Conservation (phyloP, 257 asterid genomes). For the Paraleonurus japonicus region DNA sequence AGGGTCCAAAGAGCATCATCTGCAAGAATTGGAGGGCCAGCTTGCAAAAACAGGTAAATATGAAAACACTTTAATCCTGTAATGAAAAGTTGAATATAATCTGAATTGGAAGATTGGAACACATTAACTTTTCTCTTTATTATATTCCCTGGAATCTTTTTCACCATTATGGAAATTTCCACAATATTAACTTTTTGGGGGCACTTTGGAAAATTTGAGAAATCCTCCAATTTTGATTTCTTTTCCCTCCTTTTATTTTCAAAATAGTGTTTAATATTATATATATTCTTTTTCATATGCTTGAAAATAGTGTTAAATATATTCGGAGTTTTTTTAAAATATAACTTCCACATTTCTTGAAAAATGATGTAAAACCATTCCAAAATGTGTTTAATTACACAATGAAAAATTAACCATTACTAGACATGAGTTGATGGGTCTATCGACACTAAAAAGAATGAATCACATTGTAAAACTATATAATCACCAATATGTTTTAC, state of each 20-base stretch:
- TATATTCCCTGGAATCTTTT: conserved; percentile 49
- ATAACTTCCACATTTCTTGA: not conserved
- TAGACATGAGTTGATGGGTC: too few species aligned
- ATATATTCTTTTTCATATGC: not conserved
- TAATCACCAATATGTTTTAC: too few species aligned
- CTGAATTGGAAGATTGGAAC: conserved; percentile 39
- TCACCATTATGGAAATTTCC: conserved; percentile 37
- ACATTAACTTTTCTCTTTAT: conserved; percentile 42
- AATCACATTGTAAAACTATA: too few species aligned
- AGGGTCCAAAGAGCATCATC: not conserved
- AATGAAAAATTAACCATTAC: too few species aligned
- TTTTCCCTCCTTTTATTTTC: conserved; percentile 6
- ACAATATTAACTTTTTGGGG: conserved; percentile 22
- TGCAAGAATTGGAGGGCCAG: not conserved
- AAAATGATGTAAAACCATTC: not conserved
- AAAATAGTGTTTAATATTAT: not conserved
- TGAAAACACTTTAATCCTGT: conserved; percentile 40
- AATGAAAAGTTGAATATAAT: conserved; percentile 44
- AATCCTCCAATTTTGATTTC: not conserved
- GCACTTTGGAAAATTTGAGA: conserved; percentile 5
- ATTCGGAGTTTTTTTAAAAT: not conserved
- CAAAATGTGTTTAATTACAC: not conserved
- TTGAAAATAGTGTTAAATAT: not conserved
- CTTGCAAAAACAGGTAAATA: conserved; percentile 22
- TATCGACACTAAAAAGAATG: too few species aligned